Conservation (phyloP, 805 yeast genomes). For the Candida gorgasii region DNA sequence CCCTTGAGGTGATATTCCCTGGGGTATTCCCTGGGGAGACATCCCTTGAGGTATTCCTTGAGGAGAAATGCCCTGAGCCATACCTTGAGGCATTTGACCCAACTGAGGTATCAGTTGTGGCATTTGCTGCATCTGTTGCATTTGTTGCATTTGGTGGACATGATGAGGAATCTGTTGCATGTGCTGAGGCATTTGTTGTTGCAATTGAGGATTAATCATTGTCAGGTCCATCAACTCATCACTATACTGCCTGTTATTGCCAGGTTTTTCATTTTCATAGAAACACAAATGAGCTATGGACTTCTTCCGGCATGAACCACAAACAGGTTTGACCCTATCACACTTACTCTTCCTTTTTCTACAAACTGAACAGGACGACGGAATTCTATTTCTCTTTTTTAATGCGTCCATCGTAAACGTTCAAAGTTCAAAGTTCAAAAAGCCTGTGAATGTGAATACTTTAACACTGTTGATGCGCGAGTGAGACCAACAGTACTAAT, state of each 20-base stretch:
- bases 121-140: background rate
- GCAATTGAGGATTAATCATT: background rate
- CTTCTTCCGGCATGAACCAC: conserved; percentile 44
- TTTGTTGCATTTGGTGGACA: background rate
- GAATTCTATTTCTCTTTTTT: conserved; percentile 41
- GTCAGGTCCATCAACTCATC: background rate
- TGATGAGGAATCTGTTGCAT: conserved; percentile 2
- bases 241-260: background rate
- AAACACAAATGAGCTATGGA: conserved; percentile 44
- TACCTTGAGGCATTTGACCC: background rate
- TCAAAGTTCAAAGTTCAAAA: no score
- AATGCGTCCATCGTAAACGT: conserved; percentile 29
- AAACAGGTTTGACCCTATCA: conserved; percentile 43
- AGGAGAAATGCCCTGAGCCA: background rate
- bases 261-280: conserved; percentile 27
- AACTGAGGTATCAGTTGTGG: background rate
- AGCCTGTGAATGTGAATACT: background rate
- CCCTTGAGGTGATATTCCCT: background rate
- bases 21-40: background rate
- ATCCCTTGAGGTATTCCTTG: background rate
- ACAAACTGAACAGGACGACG: conserved; percentile 46
- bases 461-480: no score
- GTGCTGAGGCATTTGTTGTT: background rate
- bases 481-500: no score
- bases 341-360: conserved; percentile 44